Evolutionary conservation across 257 asterid genomes (phyloP), one percentile per base, ranked within the genome.

Genomic region (Parsonsia alboflavescens): DNA sequence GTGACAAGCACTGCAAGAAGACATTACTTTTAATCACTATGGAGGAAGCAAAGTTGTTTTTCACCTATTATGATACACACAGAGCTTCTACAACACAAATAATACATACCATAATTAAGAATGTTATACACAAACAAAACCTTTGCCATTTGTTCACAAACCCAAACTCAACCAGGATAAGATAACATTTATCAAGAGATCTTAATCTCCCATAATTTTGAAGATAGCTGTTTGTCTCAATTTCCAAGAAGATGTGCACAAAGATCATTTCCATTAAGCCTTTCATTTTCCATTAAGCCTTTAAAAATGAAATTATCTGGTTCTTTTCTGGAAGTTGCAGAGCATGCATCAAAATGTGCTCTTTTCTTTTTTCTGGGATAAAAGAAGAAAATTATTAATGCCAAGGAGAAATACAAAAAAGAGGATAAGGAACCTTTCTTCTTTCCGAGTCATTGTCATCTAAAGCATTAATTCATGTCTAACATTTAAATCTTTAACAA

Each of bases 1-100:
- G 96, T 77, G 76, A 95, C 88, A 76, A 85, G 78, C 81, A 85
- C 98, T 93, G 91, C 91, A 78, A 77, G 79, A 85, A 48, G 75
- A 67, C 68, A 71, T 64, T 16, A 65, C 13, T 19, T 61, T 50
- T 5, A 75, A 75, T 44, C 10, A 39, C 15, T 10, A 54, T 21
- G 33, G 67, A 50, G 13, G 41, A n/a, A n/a, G 2, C 11, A 71
- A 12, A 71, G 6, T 39, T 53, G 1, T 16, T 19, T 46, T 36
- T 59, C 48, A 64, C 62, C 53, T 49, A 19, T 58, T 26, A 67
- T 19, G 1, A 56, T 30, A 56, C 50, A 56, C 9, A 44, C 28
- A 15, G 24, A 59, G 22, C 28, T n/a, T 10, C 74, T 21, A 21
- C 22, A 45, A 57, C 15, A 36, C 50, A 7, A 7, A 53, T 1